Base-by-base conservation (phyloP, 139 green algal species). In the Chlorella sp. region DNA sequence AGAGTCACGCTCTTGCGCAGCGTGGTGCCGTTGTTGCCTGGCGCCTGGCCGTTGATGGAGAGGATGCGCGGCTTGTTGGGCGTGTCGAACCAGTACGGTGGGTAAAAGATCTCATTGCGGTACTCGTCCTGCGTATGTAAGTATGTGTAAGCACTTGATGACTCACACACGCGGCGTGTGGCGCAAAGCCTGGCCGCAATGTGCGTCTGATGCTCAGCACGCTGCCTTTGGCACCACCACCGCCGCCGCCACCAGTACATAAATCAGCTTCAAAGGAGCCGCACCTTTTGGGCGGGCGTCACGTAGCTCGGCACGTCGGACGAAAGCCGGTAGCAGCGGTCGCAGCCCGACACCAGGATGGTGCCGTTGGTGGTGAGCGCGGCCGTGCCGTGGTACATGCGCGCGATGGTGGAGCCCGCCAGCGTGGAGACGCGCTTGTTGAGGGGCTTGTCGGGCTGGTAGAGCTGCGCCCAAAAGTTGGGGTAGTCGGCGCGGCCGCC, bases 361-460 rank as follows among this genome's bases (percentile, higher is more conserved):
- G 70, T 84, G 67, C 74, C 78, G 71, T 83, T 77, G 35, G 74
- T 74, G 35, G 78, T 83, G 23, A 84, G 78, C 22, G 49, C 68
- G 24, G 74, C 74, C 23, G 66, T 73, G 32, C 72, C 77, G 74
- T 84, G 78, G 70, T 83, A 80, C 67, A 74, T 78, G 14, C 74
- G 68, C n/a, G 74, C 36, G 61, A 79, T 79, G 35, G 24, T 35
- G 5, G 61, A 71, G 4, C 5, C 69, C 22, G 27, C 68, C 68
- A 80, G 6, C 17, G 26, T 59, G 4, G 35, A 51, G 32, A 72
- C 30, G 20, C 74, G 74, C 26, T 71, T 70, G 67, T 59, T 67
- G 61, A 42, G n/a, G 17, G 67, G 68, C 30, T 31, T n/a, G 0
- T 36, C 22, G 0, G 74, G 74, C 67, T 79, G 61, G 70, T 81